Base-by-base conservation (phyloP, 306 rosid species). In the Pterocarpus santalinus region DNA sequence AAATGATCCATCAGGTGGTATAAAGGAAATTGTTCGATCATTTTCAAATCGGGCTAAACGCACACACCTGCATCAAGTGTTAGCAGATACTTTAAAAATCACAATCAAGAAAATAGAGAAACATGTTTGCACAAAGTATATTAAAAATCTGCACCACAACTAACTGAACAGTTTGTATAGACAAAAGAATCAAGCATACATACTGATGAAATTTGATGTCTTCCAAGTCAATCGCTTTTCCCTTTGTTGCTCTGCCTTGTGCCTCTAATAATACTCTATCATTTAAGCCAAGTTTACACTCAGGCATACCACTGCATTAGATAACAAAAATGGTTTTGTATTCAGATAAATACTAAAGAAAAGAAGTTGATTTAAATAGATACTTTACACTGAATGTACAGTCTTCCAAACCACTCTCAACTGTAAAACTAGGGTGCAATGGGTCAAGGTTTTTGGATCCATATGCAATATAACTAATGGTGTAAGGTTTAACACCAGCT, bases 141-240 rank as follows among this genome's bases (percentile, higher is more conserved):
- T 22, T 65, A 61, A 64, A 55, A 69, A 69, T 73, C 35, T 77
- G 65, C 76, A 85, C 28, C 55, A 10, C 6, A 34, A 65, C 81
- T 38, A 16, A 32, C 32, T 6, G 38, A 69, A 47, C 28, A 58
- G 38, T 76, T 69, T 32, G 73, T 66, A 70, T 17, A 80, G 81
- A 68, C 16, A 83, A 81, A 71, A 81, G 64, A 85, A 35, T 82
- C 69, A 81, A 81, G 92, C 71, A 77, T 67, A 85, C 94, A 70
- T 90, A 95, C 99, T 95, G 99, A 88, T 95, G 99, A 90, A 95
- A 95, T 88, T 95, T 95, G 88, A 95, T 95, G 85, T 95, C 99
- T 87, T 95, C 99, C 90, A 95, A 87, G 89, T 95, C 99, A 85
- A 95, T 95, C 30, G 98, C 96, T 86, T 95, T 93, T 77, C 98